Evolutionary conservation across 805 yeast species (phyloP).

Genomic region (Yamadazyma laniorum): DNA sequence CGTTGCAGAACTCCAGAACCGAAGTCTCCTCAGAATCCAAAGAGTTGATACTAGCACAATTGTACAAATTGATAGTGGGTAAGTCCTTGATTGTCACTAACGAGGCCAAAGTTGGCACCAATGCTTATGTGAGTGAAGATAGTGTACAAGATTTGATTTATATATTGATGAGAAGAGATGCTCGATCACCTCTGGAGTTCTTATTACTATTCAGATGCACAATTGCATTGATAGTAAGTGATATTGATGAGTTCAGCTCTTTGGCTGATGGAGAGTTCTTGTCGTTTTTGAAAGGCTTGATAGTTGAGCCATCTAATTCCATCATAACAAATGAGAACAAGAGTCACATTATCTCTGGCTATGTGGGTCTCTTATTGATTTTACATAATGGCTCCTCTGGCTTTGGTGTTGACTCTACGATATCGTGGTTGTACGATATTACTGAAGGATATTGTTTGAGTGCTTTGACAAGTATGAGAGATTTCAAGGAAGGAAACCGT

Average conservation of each 20-base stretch:
- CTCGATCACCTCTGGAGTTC: constrained; percentile 40
- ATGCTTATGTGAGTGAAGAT: constrained; percentile 36
- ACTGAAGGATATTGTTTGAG: constrained; percentile 39
- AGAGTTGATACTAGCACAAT: constrained; percentile 50
- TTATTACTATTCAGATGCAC: constrained; percentile 39
- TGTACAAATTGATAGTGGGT: constrained; percentile 46
- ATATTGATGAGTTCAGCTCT: constrained; percentile 50
- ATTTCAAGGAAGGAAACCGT: constrained; percentile 40
- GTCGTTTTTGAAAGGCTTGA: constrained; percentile 22
- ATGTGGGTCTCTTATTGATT: constrained; percentile 38
- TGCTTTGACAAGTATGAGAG: constrained; percentile 27
- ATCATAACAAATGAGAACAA: constrained; percentile 38
- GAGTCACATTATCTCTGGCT: constrained; percentile 38
- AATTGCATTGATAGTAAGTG: constrained; percentile 45
- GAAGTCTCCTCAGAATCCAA: constrained; percentile 47
- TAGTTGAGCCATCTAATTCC: constrained; percentile 34
- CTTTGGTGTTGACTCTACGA: constrained; percentile 47
- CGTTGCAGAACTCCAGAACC: constrained; percentile 41
- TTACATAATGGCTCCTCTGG: constrained; percentile 49
- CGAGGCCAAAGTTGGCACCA: constrained; percentile 37
- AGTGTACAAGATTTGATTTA: constrained; percentile 33
- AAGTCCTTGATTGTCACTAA: constrained; percentile 38
- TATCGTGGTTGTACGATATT: constrained; percentile 42
- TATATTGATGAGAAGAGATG: constrained; percentile 31
- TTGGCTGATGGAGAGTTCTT: constrained; percentile 33